Percentiles rank a stretch among this genome's conserved stretches.
phyloP scores from a whole-genome alignment of 2,329 filamentous ascomycete species.

The Aspergillus luchuensis region DNA sequence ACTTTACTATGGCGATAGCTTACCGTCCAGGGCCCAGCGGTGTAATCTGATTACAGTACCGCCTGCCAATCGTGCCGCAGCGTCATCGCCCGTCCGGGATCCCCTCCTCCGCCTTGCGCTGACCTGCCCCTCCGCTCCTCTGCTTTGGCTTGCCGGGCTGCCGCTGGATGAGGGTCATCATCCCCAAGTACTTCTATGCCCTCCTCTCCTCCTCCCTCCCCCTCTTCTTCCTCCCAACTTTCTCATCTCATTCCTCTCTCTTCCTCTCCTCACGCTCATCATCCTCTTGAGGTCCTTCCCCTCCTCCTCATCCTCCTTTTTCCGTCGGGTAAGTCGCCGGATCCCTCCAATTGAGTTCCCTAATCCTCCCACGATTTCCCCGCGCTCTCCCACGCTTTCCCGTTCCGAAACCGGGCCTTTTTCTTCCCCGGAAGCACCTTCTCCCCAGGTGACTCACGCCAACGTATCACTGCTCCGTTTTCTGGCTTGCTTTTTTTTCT shows the following conservation, averaged over 20 bases:
- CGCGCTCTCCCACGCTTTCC: constrained; percentile 18
- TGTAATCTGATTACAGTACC: not conserved
- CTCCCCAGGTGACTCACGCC: constrained; percentile 23
- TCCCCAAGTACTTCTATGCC: not conserved
- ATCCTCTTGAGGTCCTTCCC: not conserved
- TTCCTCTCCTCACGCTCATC: not conserved
- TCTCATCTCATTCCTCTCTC: not conserved
- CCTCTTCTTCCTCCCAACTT: not conserved
- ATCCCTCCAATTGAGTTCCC: constrained; percentile 14
- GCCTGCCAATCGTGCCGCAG: constrained; percentile 3
- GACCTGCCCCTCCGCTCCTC: constrained; percentile 5
- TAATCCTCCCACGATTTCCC: constrained; percentile 12
- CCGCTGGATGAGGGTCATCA: not conserved
- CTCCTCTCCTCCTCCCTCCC: not conserved
- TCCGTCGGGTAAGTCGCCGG: not conserved
- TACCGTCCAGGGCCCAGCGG: not conserved
- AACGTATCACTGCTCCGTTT: constrained; percentile 2
- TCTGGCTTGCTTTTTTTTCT: constrained; percentile 15
- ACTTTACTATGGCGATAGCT: not conserved
- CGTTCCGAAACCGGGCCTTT: constrained; percentile 29
- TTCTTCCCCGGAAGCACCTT: constrained; percentile 26
- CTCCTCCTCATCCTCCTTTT: constrained; percentile 1
- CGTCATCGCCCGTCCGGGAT: not conserved
- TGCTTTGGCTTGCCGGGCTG: not conserved
- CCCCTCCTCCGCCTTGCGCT: constrained; percentile 1